phyloP scores from a whole-genome alignment of 805 yeast genomes.

The Candida jianshihensis region DNA sequence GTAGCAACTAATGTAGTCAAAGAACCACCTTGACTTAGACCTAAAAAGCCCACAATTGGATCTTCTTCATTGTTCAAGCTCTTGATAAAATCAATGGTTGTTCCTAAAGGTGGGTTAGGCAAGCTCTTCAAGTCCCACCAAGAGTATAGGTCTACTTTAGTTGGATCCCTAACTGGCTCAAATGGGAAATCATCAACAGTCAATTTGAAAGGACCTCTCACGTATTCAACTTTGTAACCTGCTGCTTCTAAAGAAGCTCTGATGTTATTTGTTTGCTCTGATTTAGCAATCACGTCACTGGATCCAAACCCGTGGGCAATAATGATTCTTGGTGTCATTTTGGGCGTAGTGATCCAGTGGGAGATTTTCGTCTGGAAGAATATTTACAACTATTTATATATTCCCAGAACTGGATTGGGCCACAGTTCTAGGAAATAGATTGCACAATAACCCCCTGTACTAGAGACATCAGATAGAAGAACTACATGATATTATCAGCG shows the following conservation, averaged over 20 bases:
- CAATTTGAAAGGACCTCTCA: slow-evolving; percentile 65
- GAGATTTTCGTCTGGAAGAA: too few relatives aligned
- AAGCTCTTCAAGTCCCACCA: slow-evolving; percentile 6
- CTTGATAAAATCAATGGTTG: slow-evolving; percentile 1
- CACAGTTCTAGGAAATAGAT: too few relatives aligned
- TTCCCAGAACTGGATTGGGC: too few relatives aligned
- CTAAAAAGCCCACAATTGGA: slow-evolving; percentile 7
- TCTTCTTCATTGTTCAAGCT: slow-evolving; percentile 1
- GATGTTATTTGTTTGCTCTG: slow-evolving; percentile 23
- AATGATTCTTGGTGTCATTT: slow-evolving; percentile 4
- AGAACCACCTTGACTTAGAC: slow-evolving; percentile 10
- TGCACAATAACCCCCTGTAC: too few relatives aligned
- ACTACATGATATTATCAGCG: neutral
- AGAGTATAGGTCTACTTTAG: slow-evolving; percentile 3
- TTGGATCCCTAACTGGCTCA: slow-evolving; percentile 23
- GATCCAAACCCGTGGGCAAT: slow-evolving; percentile 8
- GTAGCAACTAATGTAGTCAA: slow-evolving; percentile 13
- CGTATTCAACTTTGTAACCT: slow-evolving; percentile 59
- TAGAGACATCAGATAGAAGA: neutral
- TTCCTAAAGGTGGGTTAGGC: neutral
- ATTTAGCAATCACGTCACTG: slow-evolving; percentile 2
- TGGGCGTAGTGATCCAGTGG: too few relatives aligned
- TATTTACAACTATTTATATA: neutral
- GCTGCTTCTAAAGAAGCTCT: slow-evolving; percentile 50
- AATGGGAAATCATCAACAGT: slow-evolving; percentile 59